Evolutionary conservation across 129 eudicot genomes (phyloP).

Genomic region (Tagetes patula): DNA sequence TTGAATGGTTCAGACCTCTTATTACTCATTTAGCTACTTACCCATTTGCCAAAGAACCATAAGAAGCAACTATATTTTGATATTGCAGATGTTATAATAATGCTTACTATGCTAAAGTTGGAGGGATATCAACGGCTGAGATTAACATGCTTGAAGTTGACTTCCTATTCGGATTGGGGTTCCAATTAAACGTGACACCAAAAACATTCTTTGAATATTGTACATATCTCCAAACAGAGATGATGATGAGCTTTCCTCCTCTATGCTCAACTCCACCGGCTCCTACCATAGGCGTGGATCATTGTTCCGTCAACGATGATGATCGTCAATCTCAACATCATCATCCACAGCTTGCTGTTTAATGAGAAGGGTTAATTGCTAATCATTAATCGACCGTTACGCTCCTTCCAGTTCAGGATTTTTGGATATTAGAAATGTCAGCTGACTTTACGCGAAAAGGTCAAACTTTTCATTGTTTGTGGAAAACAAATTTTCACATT

Average conservation of each 20-base stretch:
- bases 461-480: slow-evolving; percentile 1
- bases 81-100: slow-evolving; percentile 55
- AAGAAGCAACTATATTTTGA: neutral
- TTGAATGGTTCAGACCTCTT: too few species aligned
- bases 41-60: neutral
- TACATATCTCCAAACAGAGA: slow-evolving; percentile 47
- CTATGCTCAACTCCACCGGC: slow-evolving; percentile 17
- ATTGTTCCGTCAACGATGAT: slow-evolving; percentile 35
- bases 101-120: slow-evolving; percentile 61
- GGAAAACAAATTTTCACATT: slow-evolving; percentile 14
- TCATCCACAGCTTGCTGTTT: slow-evolving; percentile 40
- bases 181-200: slow-evolving; percentile 60
- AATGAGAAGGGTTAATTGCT: neutral
- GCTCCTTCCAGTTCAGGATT: slow-evolving; percentile 17
- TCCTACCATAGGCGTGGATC: slow-evolving; percentile 19
- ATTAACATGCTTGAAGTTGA: slow-evolving; percentile 67
- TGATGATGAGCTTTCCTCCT: slow-evolving; percentile 42
- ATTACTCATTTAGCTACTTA: too few species aligned
- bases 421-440: slow-evolving; percentile 19
- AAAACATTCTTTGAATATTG: slow-evolving; percentile 51
- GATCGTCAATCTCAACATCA: slow-evolving; percentile 38
- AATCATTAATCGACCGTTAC: too few species aligned
- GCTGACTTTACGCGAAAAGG: slow-evolving; percentile 23
- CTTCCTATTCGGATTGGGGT: slow-evolving; percentile 65
- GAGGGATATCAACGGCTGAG: slow-evolving; percentile 59